Percentiles rank a stretch among this genome's conserved stretches.
Conservation (phyloP, 1,139 yeast species). For the Debaryomyces nepalensis region DNA sequence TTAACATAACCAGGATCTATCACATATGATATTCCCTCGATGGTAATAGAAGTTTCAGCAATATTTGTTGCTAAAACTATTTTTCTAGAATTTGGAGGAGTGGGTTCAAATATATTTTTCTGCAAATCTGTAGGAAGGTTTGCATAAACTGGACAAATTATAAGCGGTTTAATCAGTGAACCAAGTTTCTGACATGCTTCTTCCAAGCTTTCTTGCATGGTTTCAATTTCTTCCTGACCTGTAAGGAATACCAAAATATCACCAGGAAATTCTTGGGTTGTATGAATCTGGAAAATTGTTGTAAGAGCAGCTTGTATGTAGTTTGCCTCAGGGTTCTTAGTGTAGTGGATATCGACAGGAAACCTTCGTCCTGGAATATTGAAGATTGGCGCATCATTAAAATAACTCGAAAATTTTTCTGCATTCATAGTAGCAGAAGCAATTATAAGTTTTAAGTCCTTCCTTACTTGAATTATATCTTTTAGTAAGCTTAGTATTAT, state of each 20-base stretch:
- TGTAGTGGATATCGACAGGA: slow-evolving; percentile 87
- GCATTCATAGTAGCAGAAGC: slow-evolving; percentile 97
- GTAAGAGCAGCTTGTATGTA: slow-evolving; percentile 87
- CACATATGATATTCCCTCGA: slow-evolving; percentile 87
- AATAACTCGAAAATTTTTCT: slow-evolving; percentile 76
- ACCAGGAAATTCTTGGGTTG: slow-evolving; percentile 66
- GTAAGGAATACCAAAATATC: slow-evolving; percentile 85
- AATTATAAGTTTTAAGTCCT: slow-evolving; percentile 73
- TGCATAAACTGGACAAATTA: slow-evolving; percentile 90
- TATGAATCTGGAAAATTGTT: slow-evolving; percentile 79
- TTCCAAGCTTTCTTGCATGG: slow-evolving; percentile 69
- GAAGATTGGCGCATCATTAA: slow-evolving; percentile 82
- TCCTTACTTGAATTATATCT: slow-evolving; percentile 64
- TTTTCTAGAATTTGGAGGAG: slow-evolving; percentile 78
- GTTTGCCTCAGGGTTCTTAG: slow-evolving; percentile 87
- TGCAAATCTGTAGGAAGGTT: slow-evolving; percentile 87
- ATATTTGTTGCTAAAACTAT: slow-evolving; percentile 94
- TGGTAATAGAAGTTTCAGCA: slow-evolving; percentile 96
- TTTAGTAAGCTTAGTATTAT: slow-evolving; percentile 82
- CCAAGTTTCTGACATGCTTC: slow-evolving; percentile 73
- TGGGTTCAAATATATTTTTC: slow-evolving; percentile 80
- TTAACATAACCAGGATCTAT: slow-evolving; percentile 94
- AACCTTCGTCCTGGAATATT: slow-evolving; percentile 88
- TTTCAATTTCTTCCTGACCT: slow-evolving; percentile 76
- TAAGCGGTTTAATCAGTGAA: slow-evolving; percentile 60